Evolutionary conservation across 2,329 filamentous ascomycete species (phyloP), one percentile per base, ranked within the genome.

Genomic region (Dactylonectria estremocensis): DNA sequence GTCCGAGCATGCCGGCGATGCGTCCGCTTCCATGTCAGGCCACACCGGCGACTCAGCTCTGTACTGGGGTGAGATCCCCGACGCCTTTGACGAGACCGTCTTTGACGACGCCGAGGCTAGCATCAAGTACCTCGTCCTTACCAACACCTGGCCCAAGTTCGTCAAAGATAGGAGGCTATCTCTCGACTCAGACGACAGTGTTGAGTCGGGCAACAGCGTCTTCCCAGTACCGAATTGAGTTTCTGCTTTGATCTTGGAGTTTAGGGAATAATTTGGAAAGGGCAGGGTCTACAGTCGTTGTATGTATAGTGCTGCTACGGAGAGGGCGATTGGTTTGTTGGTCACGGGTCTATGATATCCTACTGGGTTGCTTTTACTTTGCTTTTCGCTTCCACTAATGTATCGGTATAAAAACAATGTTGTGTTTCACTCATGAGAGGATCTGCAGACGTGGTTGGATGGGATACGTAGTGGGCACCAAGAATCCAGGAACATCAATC

Each of bases 141-240:
- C 90, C 14, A 92, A 92, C 76, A 93, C 91, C 0, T 93, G 91
- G 91, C 87, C 87, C 40, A 89, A 88, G 75, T 90, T 87, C 69
- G 84, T 89, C 66, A 82, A 79, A 65, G 83, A 85, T 57, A 72
- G 79, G 54, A 72, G 79, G 37, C 72, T 74, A n/a, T 81, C 79
- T 1, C 71, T 79, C 43, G 80, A 81, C 54, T 75, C 75, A 8
- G 69, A 70, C 22, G 75, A 70, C 66, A 68, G 64, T 46, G 62
- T 74, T 2, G 75, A 77, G 35, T 61, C 66, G 14, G 73, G 73
- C 28, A 70, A 68, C 16, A 62, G 55, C 31, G 46, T 46, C 16
- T 50, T 49, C 28, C 28, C 28, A 33, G 11, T 16, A 52, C 18
- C 9, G 14, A n/a, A 10, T 14, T 3, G 50, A 33, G 28, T 3